Evolutionary conservation across 2,329 filamentous ascomycete species (phyloP), one percentile per base, ranked within the genome.

Genomic region (Epichloe aotearoae): DNA sequence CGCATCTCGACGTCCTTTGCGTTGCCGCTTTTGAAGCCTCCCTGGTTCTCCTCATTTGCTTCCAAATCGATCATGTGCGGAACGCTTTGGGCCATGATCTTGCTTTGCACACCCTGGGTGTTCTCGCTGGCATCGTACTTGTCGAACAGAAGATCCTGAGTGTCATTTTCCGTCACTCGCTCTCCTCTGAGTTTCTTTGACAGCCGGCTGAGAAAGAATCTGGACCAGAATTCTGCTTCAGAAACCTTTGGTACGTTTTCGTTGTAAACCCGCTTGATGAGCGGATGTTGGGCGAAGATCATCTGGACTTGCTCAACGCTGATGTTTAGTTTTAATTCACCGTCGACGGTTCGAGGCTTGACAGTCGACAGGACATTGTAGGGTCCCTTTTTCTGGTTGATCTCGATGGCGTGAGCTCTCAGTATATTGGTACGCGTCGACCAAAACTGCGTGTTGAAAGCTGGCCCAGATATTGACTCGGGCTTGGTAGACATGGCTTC

Each of bases 401-500:
- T 82, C 67, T 97, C 89, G 44, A 95, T 93, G 2, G 89, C 90
- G 69, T 96, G 87, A 0, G 91, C 86, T 12, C 93, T 85, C 33
- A 98, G 75, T 34, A 96, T 73, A 64, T 88, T 88, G 45, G 90
- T 79, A 44, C 94, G 79, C 2, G 88, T 88, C 1, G 88, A 88
- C 93, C 93, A 98, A 69, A 98, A 98, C 64, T 96, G 91, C 1
- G 82, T 75, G 58, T 91, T 89, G 66, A 97, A 95, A 43, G 89
- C 84, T 2, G 79, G 79, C 30, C 85, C 81, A 0, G 84, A 84
- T 54, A 97, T 84, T 2, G 85, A 83, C 7, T 91, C 85, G 0
- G 91, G 89, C 62, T 95, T 95, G 8, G 86, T 86, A 49, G 79
- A 76, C 46, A 89, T 73, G 0, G 88, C 86, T 62, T 95, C 88